Conservation (phyloP, 176 grass and related monocot genomes). For the Ensete glaucum region DNA sequence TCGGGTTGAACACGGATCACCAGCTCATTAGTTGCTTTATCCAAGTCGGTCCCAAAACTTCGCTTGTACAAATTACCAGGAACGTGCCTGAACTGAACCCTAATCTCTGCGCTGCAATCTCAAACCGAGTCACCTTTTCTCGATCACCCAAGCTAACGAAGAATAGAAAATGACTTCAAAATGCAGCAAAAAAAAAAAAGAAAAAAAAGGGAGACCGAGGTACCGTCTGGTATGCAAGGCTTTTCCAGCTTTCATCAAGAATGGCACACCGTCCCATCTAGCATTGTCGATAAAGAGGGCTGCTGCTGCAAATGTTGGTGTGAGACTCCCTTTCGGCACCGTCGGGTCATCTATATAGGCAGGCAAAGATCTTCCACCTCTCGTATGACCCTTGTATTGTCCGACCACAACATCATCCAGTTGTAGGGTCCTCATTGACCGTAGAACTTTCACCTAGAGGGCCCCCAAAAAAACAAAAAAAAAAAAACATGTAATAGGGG, state of each 20-base stretch:
- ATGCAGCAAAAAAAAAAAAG: neutral
- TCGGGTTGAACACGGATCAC: conserved; percentile 80
- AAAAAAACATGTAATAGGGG: neutral
- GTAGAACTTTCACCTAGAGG: conserved; percentile 65
- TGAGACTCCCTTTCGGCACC: conserved; percentile 68
- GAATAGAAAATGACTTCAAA: neutral
- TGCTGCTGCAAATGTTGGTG: conserved; percentile 81
- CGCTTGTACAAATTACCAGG: conserved; percentile 77
- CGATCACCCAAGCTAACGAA: neutral
- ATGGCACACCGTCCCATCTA: conserved; percentile 89
- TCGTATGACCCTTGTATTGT: conserved; percentile 85
- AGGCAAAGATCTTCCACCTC: conserved; percentile 44
- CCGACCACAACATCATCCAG: conserved; percentile 83
- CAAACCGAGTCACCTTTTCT: neutral
- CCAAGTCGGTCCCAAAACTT: conserved; percentile 40
- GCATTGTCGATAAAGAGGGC: conserved; percentile 96
- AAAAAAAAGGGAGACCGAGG: neutral
- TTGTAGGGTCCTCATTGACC: conserved; percentile 67
- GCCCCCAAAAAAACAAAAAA: no score
- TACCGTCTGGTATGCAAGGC: conserved; percentile 59
- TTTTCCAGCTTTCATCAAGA: conserved; percentile 93
- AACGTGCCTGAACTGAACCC: conserved; percentile 88
- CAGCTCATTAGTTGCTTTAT: conserved; percentile 76
- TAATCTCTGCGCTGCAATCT: conserved; percentile 72
- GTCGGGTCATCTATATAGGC: conserved; percentile 70